Base-by-base conservation (phyloP, 1,139 yeast species). In the Scheffersomyces cryptocercus region DNA sequence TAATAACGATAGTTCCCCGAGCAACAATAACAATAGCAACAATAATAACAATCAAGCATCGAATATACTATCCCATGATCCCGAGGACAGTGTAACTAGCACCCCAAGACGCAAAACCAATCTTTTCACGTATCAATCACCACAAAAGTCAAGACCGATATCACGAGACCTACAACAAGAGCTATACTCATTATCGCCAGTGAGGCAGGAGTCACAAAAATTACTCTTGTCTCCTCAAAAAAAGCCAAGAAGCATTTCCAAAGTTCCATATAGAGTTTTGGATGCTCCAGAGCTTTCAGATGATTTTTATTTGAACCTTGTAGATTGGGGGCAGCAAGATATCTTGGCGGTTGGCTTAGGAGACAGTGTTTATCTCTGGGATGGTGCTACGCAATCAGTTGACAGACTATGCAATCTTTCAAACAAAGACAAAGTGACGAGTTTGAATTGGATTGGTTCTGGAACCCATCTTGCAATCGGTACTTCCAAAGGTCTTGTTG, bases 211-310 rank as follows among this genome's bases (percentile, higher is more conserved):
- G 52, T 83, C 95, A 1, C 96, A 91, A 55, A 77, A 82, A 53
- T 66, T 91, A 35, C 68, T 93, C 35, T 67, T 90, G 41, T 85
- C 93, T 1, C 97, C 97, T 0, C 85, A 86, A 45, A 88, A 85
- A 65, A 85, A 83, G 55, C 81, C 88, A 1, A 68, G 99, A 40
- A 79, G 79, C 31, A 88, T 93, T 7, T 77, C 91, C 10, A 88
- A 87, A 58, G 89, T 90, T 0, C 99, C 99, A 0, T 90, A 87
- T 59, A 76, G 97, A 47, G 97, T 93, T 3, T 76, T 93, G 37
- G 99, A 93, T 67, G 99, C 99, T 0, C 99, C 99, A 0, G 96
- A 90, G 46, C 71, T 95, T 32, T 88, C 90, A 9, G 99, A 95
- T 62, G 98, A 93, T 63, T 93, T 91, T 60, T 93, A 93, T 61